These are phyloP conservation scores for Pseudocercospora pini-densiflorae DNA, from an alignment of 2,329 filamentous ascomycete genomes.

Conservation along the genomic window DNA sequence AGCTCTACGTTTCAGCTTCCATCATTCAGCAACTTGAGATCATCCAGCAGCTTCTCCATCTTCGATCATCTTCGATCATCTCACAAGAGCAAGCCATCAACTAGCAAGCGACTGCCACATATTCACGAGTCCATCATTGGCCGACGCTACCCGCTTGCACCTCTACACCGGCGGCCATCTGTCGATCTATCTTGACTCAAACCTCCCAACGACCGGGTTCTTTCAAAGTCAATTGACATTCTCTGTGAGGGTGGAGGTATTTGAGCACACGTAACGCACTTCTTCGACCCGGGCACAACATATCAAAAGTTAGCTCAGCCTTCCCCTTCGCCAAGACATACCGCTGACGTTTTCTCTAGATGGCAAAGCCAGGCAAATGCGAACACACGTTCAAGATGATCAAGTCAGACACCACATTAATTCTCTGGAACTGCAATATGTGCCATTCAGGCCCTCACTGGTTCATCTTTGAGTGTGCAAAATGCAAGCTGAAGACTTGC, in stretches of 20 bases:
- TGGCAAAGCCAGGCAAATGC: constrained; percentile 55
- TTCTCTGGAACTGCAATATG: constrained; percentile 58
- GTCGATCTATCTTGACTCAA: constrained; percentile 16
- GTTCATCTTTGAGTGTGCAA: constrained; percentile 56
- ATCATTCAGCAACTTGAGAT: constrained; percentile 26
- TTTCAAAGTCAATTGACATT: constrained; percentile 8
- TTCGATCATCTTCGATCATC: constrained; percentile 3
- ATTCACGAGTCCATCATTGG: constrained; percentile 13
- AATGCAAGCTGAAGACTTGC: constrained; percentile 58
- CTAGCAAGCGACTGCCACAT: background rate
- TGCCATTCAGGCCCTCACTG: constrained; percentile 57
- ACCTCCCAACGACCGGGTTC: background rate
- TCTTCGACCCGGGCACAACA: background rate
- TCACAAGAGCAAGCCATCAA: background rate
- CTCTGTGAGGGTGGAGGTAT: background rate
- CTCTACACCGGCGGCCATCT: constrained; percentile 8
- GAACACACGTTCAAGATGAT: constrained; percentile 55
- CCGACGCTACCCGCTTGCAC: constrained; percentile 14
- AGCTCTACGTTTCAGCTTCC: constrained; percentile 31
- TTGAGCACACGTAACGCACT: background rate
- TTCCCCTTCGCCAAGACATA: background rate
- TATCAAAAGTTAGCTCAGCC: constrained; percentile 3
- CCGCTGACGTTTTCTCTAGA: constrained; percentile 29
- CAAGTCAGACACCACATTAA: constrained; percentile 57
- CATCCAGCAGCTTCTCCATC: constrained; percentile 6